Evolutionary conservation across 1,284 basidiomycete species (phyloP).

Genomic region (Macrocybe sp.): DNA sequence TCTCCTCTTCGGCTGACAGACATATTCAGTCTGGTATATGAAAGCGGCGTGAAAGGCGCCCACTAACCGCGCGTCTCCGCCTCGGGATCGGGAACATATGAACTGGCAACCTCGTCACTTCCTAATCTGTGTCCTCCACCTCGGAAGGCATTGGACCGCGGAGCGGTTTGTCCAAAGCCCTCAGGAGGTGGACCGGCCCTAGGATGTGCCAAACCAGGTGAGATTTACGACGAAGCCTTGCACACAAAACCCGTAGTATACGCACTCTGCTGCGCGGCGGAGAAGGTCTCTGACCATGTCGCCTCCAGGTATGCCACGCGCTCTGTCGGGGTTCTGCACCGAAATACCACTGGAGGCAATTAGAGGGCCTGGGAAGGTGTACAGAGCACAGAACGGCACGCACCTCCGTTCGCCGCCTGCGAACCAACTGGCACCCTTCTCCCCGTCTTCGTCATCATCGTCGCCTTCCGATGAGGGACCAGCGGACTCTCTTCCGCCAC

Average conservation of each 20-base stretch:
- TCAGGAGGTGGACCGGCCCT: constrained; percentile 41
- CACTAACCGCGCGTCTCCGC: constrained; percentile 25
- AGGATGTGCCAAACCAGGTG: constrained; percentile 1
- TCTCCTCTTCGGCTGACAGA: constrained; percentile 35
- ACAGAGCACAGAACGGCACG: constrained; percentile 10
- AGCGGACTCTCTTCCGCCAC: constrained; percentile 2
- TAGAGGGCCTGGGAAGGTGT: not conserved
- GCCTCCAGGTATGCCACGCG: constrained; percentile 46
- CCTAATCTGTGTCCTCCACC: constrained; percentile 86
- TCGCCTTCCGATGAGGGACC: constrained; percentile 27
- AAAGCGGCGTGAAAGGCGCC: not conserved
- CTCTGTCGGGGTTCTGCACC: constrained; percentile 78
- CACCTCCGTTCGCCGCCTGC: constrained; percentile 87
- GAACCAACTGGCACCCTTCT: constrained; percentile 63
- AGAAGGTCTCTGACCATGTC: constrained; percentile 80
- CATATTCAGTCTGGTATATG: constrained; percentile 3
- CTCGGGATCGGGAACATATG: constrained; percentile 66
- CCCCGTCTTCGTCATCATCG: constrained; percentile 46
- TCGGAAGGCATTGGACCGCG: constrained; percentile 37
- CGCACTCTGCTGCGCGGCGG: constrained; percentile 77
- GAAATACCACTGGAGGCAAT: constrained; percentile 69
- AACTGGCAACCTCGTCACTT: constrained; percentile 75
- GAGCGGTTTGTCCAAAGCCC: not conserved
- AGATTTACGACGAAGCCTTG: not conserved
- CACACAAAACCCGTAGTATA: constrained; percentile 12